Conservation (phyloP, 768 basidiomycete genomes). For the Tricholoma sp. region DNA sequence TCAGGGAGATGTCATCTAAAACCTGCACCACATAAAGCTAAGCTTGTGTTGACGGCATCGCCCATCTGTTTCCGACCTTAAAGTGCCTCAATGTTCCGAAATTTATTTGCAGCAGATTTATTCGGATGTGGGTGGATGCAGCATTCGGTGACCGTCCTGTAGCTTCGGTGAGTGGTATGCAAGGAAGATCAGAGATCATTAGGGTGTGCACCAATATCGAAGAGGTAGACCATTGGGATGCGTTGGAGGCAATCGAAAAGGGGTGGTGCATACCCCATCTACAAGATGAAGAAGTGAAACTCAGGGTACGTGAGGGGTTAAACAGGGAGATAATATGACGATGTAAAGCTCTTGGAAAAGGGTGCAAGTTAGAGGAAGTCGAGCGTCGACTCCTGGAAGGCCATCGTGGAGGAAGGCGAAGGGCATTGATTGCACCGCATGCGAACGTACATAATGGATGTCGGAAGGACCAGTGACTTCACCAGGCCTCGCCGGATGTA, state of each 20-base stretch:
- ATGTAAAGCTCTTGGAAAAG: not conserved
- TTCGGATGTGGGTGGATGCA: not conserved
- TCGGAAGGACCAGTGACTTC: not conserved
- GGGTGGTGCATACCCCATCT: not conserved
- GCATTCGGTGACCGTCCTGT: not conserved
- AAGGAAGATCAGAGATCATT: not conserved
- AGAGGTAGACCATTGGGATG: not conserved
- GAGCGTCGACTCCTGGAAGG: not conserved
- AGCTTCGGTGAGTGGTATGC: not conserved
- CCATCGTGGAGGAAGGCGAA: not conserved
- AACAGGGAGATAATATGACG: not conserved
- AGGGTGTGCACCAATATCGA: not conserved
- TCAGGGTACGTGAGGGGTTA: not conserved
- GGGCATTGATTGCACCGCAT: not conserved
- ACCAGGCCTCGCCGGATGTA: constrained; percentile 14
- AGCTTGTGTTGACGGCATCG: not conserved
- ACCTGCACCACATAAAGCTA: not conserved
- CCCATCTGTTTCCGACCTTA: not conserved
- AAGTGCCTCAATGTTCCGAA: not conserved
- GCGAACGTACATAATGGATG: constrained; percentile 1
- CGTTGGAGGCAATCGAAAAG: not conserved
- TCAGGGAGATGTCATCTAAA: not conserved
- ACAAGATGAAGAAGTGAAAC: not conserved
- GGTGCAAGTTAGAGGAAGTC: not conserved
- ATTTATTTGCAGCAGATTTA: not conserved